Percentiles rank a stretch among this genome's conserved stretches.
Evolutionary conservation across 805 yeast species (phyloP).

Genomic region (Priceomyces fermenticarens): DNA sequence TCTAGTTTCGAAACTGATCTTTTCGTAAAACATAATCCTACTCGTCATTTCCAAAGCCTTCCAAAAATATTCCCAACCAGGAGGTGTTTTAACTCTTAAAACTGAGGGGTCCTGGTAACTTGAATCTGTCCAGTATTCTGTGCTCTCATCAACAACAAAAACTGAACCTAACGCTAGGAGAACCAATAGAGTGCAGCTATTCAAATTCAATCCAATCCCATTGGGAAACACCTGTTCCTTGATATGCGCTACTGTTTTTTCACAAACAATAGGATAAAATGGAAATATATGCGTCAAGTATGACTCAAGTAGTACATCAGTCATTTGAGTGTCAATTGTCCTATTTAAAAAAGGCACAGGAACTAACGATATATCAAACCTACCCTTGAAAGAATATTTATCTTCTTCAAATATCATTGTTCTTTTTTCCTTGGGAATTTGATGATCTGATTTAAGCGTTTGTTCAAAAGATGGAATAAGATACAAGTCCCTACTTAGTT

Average conservation of each 20-base stretch:
- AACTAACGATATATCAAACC: slow-evolving; percentile 1
- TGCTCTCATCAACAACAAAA: not conserved
- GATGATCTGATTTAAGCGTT: not conserved
- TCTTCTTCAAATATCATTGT: slow-evolving; percentile 1
- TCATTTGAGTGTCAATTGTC: not conserved
- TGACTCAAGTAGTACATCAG: not conserved
- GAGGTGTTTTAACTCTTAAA: not conserved
- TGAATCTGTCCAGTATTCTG: not conserved
- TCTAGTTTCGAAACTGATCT: slow-evolving; percentile 1
- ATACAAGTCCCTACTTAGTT: not conserved
- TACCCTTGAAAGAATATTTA: not conserved
- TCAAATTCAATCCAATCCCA: not conserved
- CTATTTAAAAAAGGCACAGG: not conserved
- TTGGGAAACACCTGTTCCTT: not conserved
- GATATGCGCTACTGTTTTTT: not conserved
- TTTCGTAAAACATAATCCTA: not conserved
- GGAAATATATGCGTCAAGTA: slow-evolving; percentile 2
- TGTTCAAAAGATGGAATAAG: slow-evolving; percentile 2
- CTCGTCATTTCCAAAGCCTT: not conserved
- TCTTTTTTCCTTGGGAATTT: not conserved
- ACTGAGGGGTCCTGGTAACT: not conserved
- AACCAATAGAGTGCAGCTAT: slow-evolving; percentile 1
- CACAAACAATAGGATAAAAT: slow-evolving; percentile 2
- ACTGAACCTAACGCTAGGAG: slow-evolving; percentile 1
- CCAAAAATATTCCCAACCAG: slow-evolving; percentile 1